phyloP scores from a whole-genome alignment of 164 flowering plant genomes.

The Tetracentron sinense region DNA sequence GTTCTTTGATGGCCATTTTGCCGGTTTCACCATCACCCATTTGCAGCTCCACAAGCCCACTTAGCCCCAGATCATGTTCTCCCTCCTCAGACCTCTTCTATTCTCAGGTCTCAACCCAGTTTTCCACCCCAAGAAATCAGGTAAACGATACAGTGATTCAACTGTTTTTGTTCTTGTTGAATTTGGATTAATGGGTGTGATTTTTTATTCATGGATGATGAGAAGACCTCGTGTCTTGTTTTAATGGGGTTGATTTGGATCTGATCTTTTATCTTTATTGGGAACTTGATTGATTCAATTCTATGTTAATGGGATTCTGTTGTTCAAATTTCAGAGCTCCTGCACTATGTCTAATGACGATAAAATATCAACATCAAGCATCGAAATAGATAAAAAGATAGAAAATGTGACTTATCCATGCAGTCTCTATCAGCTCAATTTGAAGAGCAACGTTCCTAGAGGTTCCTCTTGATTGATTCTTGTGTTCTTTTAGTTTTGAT shows the following conservation, averaged over 20 bases:
- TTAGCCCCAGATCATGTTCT: neutral
- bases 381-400: conserved; percentile 5
- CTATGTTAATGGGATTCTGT: too few relatives aligned
- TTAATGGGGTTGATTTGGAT: neutral
- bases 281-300: neutral
- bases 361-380: neutral
- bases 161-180: neutral
- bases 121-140: conserved; percentile 12
- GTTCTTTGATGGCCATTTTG: conserved; percentile 7
- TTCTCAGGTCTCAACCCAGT: conserved; percentile 12
- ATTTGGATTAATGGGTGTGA: neutral
- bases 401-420: neutral
- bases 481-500: neutral
- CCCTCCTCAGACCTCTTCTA: conserved; percentile 3
- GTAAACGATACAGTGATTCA: neutral
- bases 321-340: conserved; percentile 5
- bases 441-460: neutral
- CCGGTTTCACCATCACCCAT: conserved; percentile 24
- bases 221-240: too few relatives aligned
- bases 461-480: neutral
- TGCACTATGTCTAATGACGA: neutral
- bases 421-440: neutral
- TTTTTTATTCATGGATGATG: neutral
- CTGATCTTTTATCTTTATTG: neutral
- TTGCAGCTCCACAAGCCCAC: conserved; percentile 9